These are phyloP conservation scores for Tolypocladium ophioglossoides DNA, from an alignment of 2,329 filamentous ascomycete genomes.

Conservation along the genomic window DNA sequence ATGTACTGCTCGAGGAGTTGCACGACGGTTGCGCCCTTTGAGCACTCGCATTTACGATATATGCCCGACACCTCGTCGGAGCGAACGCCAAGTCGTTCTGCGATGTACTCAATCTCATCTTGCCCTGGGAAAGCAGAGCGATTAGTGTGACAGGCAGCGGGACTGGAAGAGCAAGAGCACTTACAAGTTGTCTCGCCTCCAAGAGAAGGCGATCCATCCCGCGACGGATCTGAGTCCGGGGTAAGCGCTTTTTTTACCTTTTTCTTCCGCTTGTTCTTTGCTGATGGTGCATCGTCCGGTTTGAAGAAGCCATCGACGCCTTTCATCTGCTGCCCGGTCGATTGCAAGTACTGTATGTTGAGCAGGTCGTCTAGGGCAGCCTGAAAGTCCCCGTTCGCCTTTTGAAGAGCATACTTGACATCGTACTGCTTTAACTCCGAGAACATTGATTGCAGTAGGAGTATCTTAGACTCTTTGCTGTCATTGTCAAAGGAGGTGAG, in stretches of 20 bases:
- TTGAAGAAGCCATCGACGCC: conserved; percentile 76
- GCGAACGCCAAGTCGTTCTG: conserved; percentile 30
- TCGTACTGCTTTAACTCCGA: conserved; percentile 55
- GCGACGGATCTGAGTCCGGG: conserved; percentile 6
- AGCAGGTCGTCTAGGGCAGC: conserved; percentile 70
- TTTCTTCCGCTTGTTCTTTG: conserved; percentile 29
- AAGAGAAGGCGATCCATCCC: conserved; percentile 7
- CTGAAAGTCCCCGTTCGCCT: conserved; percentile 55
- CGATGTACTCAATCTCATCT: conserved; percentile 32
- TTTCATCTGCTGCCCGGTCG: conserved; percentile 51
- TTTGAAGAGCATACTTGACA: conserved; percentile 55
- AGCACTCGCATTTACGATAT: conserved; percentile 27
- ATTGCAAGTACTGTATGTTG: conserved; percentile 66
- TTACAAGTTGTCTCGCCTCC: conserved; percentile 18
- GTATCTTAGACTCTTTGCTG: conserved; percentile 51
- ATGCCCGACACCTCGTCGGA: conserved; percentile 28
- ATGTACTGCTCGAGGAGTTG: conserved; percentile 33
- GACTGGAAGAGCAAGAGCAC: neutral
- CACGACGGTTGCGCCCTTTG: conserved; percentile 28
- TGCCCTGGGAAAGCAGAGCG: conserved; percentile 12
- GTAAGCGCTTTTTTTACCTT: conserved; percentile 17
- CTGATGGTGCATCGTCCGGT: conserved; percentile 31
- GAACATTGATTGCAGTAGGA: conserved; percentile 60
- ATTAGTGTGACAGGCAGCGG: neutral
- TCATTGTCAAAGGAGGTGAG: conserved; percentile 25